phyloP scores from a whole-genome alignment of 108 stramenopile genomes.

The Cyclotella atomus region DNA sequence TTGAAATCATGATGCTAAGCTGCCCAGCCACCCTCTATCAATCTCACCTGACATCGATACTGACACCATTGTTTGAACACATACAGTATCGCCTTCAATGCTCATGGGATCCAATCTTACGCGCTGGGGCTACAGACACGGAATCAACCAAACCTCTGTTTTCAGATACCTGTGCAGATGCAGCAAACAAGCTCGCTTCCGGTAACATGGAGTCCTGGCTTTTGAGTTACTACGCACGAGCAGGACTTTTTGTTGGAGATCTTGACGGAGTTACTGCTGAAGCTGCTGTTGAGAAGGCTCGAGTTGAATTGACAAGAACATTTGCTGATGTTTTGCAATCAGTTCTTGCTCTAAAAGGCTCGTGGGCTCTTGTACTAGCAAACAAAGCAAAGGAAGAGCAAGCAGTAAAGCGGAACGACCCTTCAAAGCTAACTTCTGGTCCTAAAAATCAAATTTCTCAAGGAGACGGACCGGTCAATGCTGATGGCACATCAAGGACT shows the following conservation, averaged over 20 bases:
- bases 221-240: constrained; percentile 72
- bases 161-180: constrained; percentile 49
- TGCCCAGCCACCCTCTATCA: constrained; percentile 82
- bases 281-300: constrained; percentile 80
- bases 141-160: constrained; percentile 61
- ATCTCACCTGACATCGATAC: constrained; percentile 79
- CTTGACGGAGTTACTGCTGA: constrained; percentile 75
- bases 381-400: constrained; percentile 72
- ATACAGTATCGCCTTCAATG: constrained; percentile 74
- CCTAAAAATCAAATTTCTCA: constrained; percentile 50
- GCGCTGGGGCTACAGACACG: constrained; percentile 17
- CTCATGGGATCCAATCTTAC: constrained; percentile 71
- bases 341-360: constrained; percentile 45
- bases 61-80: constrained; percentile 81
- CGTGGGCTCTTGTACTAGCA: constrained; percentile 63
- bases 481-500: constrained; percentile 61
- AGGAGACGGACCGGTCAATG: constrained; percentile 65
- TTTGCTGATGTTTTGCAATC: constrained; percentile 81
- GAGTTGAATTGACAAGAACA: constrained; percentile 78
- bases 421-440: constrained; percentile 50
- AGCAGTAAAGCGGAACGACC: constrained; percentile 49
- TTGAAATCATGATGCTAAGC: constrained; percentile 74
- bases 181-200: constrained; percentile 61
- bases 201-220: constrained; percentile 75
- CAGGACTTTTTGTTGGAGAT: constrained; percentile 89